phyloP scores from a whole-genome alignment of 257 asterid genomes.

The Schizonepeta tenuifolia region DNA sequence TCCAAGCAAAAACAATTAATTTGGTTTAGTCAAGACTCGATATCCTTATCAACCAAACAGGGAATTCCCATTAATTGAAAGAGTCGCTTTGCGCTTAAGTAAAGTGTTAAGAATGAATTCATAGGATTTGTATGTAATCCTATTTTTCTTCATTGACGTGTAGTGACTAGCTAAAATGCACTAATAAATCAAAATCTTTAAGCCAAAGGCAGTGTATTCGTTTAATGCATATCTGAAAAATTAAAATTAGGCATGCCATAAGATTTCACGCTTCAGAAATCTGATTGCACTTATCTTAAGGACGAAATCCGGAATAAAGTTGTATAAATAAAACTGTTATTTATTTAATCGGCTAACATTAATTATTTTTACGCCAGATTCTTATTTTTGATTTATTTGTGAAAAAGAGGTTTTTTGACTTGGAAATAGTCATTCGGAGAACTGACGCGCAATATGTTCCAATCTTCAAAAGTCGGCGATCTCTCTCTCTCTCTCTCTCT shows the following conservation, averaged over 20 bases:
- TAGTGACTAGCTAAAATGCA: not conserved
- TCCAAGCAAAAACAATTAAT: no score
- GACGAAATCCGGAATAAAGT: constrained; percentile 23
- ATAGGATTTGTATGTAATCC: not conserved
- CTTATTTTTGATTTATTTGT: not conserved
- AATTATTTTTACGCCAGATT: not conserved
- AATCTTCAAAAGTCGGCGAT: constrained; percentile 4
- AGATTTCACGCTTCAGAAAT: constrained; percentile 5
- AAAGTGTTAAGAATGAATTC: not conserved
- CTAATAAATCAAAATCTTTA: not conserved
- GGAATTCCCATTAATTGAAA: not conserved
- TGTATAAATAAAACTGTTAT: not conserved
- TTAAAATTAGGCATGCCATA: constrained; percentile 4
- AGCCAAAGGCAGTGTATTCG: not conserved
- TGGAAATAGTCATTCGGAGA: constrained; percentile 4
- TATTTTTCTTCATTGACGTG: not conserved
- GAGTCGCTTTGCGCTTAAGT: not conserved
- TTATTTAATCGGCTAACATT: not conserved
- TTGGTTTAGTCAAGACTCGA: no score
- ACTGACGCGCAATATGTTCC: not conserved
- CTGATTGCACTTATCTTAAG: constrained; percentile 5
- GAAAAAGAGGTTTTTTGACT: constrained; percentile 29
- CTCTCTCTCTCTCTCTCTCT: not conserved
- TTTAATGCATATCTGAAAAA: not conserved
- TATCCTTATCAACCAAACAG: not conserved